Base-by-base conservation (phyloP, 164 flowering plant species). In the Kingdonia uniflora region DNA sequence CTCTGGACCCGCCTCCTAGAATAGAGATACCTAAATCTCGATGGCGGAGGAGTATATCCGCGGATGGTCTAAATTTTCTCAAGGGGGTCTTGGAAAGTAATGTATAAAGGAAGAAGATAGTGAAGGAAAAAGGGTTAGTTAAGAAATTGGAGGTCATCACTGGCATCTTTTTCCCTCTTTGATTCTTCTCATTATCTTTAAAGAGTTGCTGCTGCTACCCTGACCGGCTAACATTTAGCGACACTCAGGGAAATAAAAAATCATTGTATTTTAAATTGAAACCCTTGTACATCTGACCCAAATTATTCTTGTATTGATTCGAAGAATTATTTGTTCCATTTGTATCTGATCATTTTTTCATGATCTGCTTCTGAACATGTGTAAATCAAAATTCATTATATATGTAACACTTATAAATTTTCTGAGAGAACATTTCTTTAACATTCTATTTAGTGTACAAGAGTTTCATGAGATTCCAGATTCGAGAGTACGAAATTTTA, bases 1-100 rank as follows among this genome's bases (percentile, higher is more conserved):
- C 95, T 0, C 64, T 73, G 0, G 87, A 90, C 10, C 89, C 97
- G 24, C 97, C 97, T 3, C 89, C 95, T 26, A 64, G 77, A 61
- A 73, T 87, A 41, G 91, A 84, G 67, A 65, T 81, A 12, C 80
- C 82, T 33, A 77, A 64, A 29, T 26, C 76, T 1, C 71, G 80
- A 8, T 69, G 77, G 2, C 57, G 80, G 48, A 71, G 95, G 70
- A 90, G 95, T 58, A 85, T 90, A 55, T 90, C 97, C 6, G 78
- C 84, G 7, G 95, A 87, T 50, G 95, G 91, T 40, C 55, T 90
- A 60, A 80, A 77, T 70, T 65, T 82, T 54, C 79, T 90, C 42
- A 77, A 85, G 64, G 89, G 89, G 43, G 89, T 70, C 4, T 60
- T 90, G 63, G 91, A 84, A 19, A 52, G 76, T 45, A 57, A 55